Evolutionary conservation across 495 filamentous ascomycete genomes (phyloP).

Genomic region (Saxispiralis lemnorum): DNA sequence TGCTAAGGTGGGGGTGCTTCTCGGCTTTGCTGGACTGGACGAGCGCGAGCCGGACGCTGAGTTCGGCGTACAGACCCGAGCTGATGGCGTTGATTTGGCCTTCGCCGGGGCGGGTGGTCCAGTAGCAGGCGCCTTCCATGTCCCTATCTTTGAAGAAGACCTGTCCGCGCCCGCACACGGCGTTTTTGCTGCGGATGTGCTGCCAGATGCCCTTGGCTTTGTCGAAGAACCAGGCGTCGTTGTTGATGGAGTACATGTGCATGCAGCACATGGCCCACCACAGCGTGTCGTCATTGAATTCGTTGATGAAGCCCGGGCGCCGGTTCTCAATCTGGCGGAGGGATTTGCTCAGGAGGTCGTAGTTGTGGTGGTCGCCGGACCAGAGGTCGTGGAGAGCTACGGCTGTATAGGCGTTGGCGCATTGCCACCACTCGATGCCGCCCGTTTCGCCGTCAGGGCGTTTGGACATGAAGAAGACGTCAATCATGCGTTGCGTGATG

Average conservation of each 20-base stretch:
- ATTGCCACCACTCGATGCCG: conserved; percentile 15
- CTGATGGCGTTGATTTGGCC: conserved; percentile 11
- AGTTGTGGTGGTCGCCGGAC: conserved; percentile 2
- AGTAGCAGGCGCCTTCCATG: conserved; percentile 12
- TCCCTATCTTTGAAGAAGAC: conserved; percentile 3
- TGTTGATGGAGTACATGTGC: conserved; percentile 4
- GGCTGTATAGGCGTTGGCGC: conserved; percentile 11
- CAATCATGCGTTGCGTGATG: conserved; percentile 5
- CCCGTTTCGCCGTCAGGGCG: conserved; percentile 6
- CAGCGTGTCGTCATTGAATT: conserved; percentile 14
- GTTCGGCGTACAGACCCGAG: conserved; percentile 10
- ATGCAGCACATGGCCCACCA: conserved; percentile 13
- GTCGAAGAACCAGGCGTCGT: conserved; percentile 9
- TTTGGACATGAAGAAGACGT: conserved; percentile 5
- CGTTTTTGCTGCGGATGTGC: neutral
- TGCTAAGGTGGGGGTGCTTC: conserved; percentile 1
- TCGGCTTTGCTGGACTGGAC: neutral
- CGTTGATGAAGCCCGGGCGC: conserved; percentile 8
- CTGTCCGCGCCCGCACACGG: conserved; percentile 6
- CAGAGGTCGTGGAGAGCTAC: conserved; percentile 7
- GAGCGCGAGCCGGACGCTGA: conserved; percentile 5
- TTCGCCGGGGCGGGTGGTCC: conserved; percentile 7
- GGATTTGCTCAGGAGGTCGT: neutral
- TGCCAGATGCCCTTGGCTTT: conserved; percentile 9
- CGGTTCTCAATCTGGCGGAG: conserved; percentile 7